Base-by-base conservation (phyloP, 1,139 yeast genomes). In the Scheffersomyces insectosa region DNA sequence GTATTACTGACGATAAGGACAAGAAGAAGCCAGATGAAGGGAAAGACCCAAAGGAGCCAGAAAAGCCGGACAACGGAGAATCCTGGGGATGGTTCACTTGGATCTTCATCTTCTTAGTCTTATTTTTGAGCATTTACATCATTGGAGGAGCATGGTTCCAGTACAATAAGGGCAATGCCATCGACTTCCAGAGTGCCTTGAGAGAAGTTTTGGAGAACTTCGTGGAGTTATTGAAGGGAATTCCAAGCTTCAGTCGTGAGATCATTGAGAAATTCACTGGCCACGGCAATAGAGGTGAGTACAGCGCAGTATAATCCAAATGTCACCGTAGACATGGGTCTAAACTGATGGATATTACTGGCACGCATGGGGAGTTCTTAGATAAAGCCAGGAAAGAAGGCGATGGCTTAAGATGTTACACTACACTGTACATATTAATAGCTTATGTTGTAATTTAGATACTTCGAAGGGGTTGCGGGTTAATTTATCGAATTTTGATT, bases 101-200 rank as follows among this genome's bases (percentile, higher is more conserved):
- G 88, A 65, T 85, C 5, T 75, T 86, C 54, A 75, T 86, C 54
- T 79, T 85, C 55, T 70, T 83, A 52, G 82, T 88, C 10, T 66
- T 90, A 37, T 80, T 80, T 47, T 75, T 87, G 52, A 81, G 91
- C 43, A 80, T 79, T 42, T 89, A 88, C 60, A 80, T 89, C 33
- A 76, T 86, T 44, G 88, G 86, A 15, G 86, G 88, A 13, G 91
- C 96, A 0, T 89, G 95, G 86, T 77, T 86, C 59, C 88, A 79
- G 55, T 75, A 75, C 52, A 75, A 72, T 51, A 76, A 74, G 53
- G 79, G 81, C 28, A 75, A 78, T 52, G 72, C 78, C 16, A 74
- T 75, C 40, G 79, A 75, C 54, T 74, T 75, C 58, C 76, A 67
- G 56, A 66, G 73, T 25, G 81, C 87, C 2, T 66, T 83, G 42